Percentiles rank a stretch among this genome's conserved stretches.
Conservation (phyloP, 2,329 filamentous ascomycete species). For the Xylariaceae sp. region DNA sequence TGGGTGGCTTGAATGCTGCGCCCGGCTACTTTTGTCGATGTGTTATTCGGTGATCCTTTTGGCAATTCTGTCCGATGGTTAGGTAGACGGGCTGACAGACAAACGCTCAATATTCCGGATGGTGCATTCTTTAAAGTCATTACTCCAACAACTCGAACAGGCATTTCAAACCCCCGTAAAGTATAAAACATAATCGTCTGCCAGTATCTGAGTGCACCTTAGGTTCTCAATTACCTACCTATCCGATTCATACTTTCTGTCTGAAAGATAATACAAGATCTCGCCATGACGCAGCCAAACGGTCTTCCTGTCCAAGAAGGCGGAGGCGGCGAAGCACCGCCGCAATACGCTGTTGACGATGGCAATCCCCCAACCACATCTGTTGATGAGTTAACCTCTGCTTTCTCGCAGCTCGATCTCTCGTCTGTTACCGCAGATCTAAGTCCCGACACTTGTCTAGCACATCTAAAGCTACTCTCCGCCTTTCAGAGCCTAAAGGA, state of each 20-base stretch:
- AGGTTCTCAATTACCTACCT: background rate
- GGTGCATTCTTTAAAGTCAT: too few relatives aligned
- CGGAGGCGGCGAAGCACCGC: conserved; percentile 16
- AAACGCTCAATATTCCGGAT: too few relatives aligned
- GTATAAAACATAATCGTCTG: too few relatives aligned
- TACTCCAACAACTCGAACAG: too few relatives aligned
- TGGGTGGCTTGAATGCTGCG: background rate
- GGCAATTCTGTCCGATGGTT: background rate
- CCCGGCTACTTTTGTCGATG: background rate
- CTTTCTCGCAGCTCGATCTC: conserved; percentile 45
- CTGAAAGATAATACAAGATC: background rate
- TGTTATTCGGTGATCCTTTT: background rate
- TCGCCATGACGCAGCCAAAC: conserved; percentile 11
- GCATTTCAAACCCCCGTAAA: too few relatives aligned
- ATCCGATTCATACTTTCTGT: background rate
- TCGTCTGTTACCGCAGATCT: conserved; percentile 39
- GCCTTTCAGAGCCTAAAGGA: conserved; percentile 70
- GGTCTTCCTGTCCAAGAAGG: background rate
- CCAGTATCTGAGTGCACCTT: too few relatives aligned
- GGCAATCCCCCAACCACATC: conserved; percentile 16
- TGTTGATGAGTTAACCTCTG: conserved; percentile 29
- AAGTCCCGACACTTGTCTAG: conserved; percentile 62
- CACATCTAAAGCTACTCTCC: conserved; percentile 73
- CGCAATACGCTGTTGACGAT: conserved; percentile 19
- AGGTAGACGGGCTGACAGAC: background rate